These are phyloP conservation scores for Pichia gijzeniarum DNA, from an alignment of 805 yeast species.

Conservation along the genomic window DNA sequence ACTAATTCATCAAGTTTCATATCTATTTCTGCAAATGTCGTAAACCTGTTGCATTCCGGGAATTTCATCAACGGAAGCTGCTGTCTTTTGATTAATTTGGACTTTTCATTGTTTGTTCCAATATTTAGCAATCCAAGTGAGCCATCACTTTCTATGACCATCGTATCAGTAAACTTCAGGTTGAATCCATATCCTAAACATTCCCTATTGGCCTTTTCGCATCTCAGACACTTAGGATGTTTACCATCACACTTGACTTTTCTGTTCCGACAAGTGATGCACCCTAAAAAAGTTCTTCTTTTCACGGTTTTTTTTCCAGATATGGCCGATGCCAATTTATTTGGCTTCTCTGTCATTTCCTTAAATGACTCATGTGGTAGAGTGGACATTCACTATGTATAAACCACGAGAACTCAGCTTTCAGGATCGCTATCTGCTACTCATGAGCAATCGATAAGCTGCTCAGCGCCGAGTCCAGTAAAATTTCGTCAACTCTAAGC, in stretches of 20 bases:
- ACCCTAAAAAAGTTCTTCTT: conserved; percentile 39
- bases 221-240: conserved; percentile 41
- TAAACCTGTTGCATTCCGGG: conserved; percentile 25
- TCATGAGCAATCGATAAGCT: too few species aligned
- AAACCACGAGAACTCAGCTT: too few species aligned
- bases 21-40: conserved; percentile 36
- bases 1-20: conserved; percentile 28
- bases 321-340: not conserved
- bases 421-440: too few species aligned
- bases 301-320: conserved; percentile 9
- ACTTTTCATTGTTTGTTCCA: conserved; percentile 7
- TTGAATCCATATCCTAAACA: conserved; percentile 48
- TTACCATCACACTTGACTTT: conserved; percentile 48
- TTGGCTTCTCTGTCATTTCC: too few species aligned
- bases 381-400: too few species aligned
- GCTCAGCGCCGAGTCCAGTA: conserved; percentile 3
- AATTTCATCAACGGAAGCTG: conserved; percentile 39
- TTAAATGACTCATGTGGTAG: too few species aligned
- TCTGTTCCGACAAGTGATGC: conserved; percentile 49
- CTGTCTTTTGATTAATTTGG: conserved; percentile 30
- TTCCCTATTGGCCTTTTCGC: conserved; percentile 36
- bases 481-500: conserved; percentile 9
- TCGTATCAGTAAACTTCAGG: conserved; percentile 40
- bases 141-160: conserved; percentile 27
- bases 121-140: conserved; percentile 14